Conservation (phyloP, 306 rosid genomes). For the Corylus americana region DNA sequence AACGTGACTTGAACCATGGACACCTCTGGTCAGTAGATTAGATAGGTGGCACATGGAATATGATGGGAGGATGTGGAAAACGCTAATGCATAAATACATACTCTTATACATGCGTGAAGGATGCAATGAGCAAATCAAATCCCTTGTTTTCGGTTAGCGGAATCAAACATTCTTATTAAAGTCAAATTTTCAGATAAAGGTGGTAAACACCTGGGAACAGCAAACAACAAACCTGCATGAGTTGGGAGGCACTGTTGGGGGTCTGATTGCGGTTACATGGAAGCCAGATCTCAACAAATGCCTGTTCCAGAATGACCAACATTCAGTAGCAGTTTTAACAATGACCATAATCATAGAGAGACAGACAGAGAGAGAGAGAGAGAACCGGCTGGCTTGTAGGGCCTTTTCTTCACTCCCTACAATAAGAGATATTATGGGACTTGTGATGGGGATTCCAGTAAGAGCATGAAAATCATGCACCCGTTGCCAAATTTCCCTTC, state of each 20-base stretch:
- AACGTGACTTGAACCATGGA: background rate
- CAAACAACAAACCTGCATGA: conserved; percentile 76
- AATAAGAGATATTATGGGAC: conserved; percentile 85
- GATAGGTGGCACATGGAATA: background rate
- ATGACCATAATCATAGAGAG: background rate
- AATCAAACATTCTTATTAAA: background rate
- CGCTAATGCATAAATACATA: background rate
- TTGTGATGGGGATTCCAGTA: conserved; percentile 83
- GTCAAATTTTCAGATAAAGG: background rate
- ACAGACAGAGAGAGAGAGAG: conserved; percentile 8
- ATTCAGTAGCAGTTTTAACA: conserved; percentile 20
- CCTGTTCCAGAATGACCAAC: conserved; percentile 44
- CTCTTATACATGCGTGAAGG: background rate
- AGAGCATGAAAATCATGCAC: conserved; percentile 74
- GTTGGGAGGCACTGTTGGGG: conserved; percentile 95
- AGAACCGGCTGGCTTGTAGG: conserved; percentile 75
- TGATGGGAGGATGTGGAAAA: background rate
- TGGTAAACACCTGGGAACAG: background rate
- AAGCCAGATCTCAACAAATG: conserved; percentile 84
- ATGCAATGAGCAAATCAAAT: background rate
- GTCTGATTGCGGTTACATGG: conserved; percentile 92
- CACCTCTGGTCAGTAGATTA: background rate
- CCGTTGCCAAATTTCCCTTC: conserved; percentile 70
- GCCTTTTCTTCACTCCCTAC: conserved; percentile 91
- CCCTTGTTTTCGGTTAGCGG: background rate